These are phyloP conservation scores for Cyclaneusma minus DNA, from an alignment of 2,329 filamentous ascomycete species.

Conservation along the genomic window DNA sequence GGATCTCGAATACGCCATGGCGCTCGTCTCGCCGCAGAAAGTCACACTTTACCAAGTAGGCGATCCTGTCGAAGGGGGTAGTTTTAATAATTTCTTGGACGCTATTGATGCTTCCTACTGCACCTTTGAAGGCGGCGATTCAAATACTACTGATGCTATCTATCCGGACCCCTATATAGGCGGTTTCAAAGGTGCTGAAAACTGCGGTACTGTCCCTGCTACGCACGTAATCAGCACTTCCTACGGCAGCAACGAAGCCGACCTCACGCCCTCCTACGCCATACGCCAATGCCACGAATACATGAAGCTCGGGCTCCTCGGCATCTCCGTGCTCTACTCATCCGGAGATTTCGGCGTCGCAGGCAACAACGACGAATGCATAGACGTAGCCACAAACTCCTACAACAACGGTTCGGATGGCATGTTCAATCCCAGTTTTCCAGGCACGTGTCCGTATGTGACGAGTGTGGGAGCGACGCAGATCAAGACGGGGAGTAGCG, in stretches of 20 bases:
- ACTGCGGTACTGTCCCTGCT: constrained; percentile 27
- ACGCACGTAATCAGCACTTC: constrained; percentile 39
- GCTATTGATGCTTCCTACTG: constrained; percentile 29
- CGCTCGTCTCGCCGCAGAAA: constrained; percentile 33
- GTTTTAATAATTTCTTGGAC: constrained; percentile 20
- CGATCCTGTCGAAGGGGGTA: constrained; percentile 15
- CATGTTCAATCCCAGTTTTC: constrained; percentile 24
- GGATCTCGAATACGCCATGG: constrained; percentile 26
- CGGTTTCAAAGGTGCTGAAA: constrained; percentile 23
- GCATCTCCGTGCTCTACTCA: constrained; percentile 32
- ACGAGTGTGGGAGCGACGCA: constrained; percentile 24
- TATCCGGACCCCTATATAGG: constrained; percentile 18
- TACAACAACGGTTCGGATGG: constrained; percentile 17
- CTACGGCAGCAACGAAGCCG: constrained; percentile 38
- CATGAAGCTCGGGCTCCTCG: constrained; percentile 38
- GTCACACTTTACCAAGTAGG: constrained; percentile 33
- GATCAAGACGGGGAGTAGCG: constrained; percentile 20
- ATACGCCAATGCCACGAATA: constrained; percentile 37
- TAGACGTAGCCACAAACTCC: constrained; percentile 16
- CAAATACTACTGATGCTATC: constrained; percentile 15
- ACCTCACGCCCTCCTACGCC: constrained; percentile 30
- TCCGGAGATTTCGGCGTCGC: constrained; percentile 34
- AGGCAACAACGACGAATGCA: constrained; percentile 22
- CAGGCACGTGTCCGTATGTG: constrained; percentile 25
- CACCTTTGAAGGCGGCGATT: constrained; percentile 25